A percentile compares a stretch with the other conserved stretches of the same genome.
These are phyloP conservation scores for Mycena vulgaris DNA, from an alignment of 768 basidiomycete genomes.

Conservation along the genomic window DNA sequence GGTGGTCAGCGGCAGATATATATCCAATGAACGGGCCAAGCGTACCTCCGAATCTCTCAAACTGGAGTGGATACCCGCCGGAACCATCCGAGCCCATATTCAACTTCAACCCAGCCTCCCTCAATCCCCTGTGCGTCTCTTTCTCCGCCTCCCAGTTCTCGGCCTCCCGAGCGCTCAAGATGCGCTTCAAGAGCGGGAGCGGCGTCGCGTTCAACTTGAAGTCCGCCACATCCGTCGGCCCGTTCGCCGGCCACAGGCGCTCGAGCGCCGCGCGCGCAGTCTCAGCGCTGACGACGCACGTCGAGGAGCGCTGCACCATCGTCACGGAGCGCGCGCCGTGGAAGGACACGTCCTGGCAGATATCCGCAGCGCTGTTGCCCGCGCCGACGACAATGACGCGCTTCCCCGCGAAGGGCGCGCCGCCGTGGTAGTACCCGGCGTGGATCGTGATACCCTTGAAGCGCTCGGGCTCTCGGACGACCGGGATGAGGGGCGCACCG, in stretches of 20 bases:
- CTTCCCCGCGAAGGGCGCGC: constrained; percentile 48
- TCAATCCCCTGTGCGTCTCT: constrained; percentile 16
- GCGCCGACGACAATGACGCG: constrained; percentile 58
- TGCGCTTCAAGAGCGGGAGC: not conserved
- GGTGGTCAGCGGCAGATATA: not conserved
- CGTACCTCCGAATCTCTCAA: constrained; percentile 23
- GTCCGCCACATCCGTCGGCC: constrained; percentile 41
- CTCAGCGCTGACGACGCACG: constrained; percentile 44
- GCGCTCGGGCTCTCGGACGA: constrained; percentile 37
- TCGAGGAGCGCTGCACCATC: constrained; percentile 53
- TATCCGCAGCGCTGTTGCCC: constrained; percentile 55
- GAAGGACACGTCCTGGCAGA: constrained; percentile 53
- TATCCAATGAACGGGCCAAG: not conserved
- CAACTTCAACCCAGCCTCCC: constrained; percentile 24
- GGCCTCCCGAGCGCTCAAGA: constrained; percentile 22
- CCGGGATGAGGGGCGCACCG: constrained; percentile 51
- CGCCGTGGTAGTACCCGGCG: constrained; percentile 47
- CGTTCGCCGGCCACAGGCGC: constrained; percentile 35
- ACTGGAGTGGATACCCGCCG: constrained; percentile 13
- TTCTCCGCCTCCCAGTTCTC: constrained; percentile 19
- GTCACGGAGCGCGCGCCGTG: constrained; percentile 41
- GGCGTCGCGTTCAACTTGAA: constrained; percentile 32
- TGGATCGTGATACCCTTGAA: constrained; percentile 53
- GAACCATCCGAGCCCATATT: constrained; percentile 20
- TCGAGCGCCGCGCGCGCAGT: not conserved